Percentiles rank a stretch among this genome's conserved stretches.
Conservation (phyloP, 306 rosid genomes). For the Boehmeria nivea region DNA sequence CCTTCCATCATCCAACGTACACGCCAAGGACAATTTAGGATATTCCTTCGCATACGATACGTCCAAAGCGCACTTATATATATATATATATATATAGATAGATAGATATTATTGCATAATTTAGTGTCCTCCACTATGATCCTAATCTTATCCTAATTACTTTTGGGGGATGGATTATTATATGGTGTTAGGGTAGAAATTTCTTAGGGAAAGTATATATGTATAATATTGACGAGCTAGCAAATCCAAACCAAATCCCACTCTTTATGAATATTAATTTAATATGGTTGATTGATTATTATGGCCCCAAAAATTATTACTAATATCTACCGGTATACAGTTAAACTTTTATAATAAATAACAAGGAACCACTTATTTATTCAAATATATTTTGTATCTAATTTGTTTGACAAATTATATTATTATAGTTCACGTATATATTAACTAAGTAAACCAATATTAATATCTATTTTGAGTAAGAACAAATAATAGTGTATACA, state of each 20-base stretch:
- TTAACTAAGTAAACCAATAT: no score
- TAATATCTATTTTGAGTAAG: no score
- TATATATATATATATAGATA: no score
- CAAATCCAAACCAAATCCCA: conserved; percentile 71
- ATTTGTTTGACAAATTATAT: no score
- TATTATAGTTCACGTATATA: no score
- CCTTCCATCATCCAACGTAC: conserved; percentile 62
- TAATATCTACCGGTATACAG: no score
- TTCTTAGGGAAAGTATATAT: conserved; percentile 12
- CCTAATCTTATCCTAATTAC: conserved; percentile 28
- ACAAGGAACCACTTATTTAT: no score
- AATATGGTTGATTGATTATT: background rate
- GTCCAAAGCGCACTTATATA: conserved; percentile 11
- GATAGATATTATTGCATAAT: background rate
- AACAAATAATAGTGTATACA: no score
- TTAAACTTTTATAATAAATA: background rate
- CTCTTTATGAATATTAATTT: conserved; percentile 13
- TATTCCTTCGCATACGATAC: conserved; percentile 21
- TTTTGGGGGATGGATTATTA: conserved; percentile 2
- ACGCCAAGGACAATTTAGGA: conserved; percentile 50
- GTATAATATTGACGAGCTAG: conserved; percentile 2
- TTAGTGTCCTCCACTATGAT: conserved; percentile 32
- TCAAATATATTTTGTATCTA: no score
- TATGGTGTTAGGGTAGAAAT: conserved; percentile 12
- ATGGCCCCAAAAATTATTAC: no score